Evolutionary conservation across 352 stramenopile genomes (phyloP), one percentile per base, ranked within the genome.

Genomic region (Pythium volutum): DNA sequence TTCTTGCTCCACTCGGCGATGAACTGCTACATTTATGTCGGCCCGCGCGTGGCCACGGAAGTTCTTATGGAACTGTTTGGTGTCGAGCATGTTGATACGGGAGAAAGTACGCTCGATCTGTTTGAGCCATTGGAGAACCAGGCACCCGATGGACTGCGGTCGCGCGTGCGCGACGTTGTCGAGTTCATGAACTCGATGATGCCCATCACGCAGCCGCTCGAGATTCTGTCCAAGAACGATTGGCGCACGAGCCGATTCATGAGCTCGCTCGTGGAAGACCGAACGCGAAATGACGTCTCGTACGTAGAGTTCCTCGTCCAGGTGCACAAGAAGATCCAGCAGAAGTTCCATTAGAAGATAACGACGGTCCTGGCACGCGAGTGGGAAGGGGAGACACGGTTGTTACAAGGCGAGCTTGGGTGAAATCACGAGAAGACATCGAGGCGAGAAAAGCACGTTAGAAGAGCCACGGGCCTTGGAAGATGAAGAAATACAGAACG

Each of bases 281-380:
- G 84, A 49, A 91, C 84, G 47, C 79, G 77, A 31, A 91, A 93
- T 67, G 85, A 93, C 61, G 78, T 92, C 34, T 94, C 84, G 52
- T 96, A 96, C 62, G 87, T 95, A 26, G 88, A 96, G 71, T 95
- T 95, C 69, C 69, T 96, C 38, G 87, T 92, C 43, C 80, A 93
- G 59, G 79, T 95, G 54, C 88, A 96, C 76, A 95, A 93, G 71
- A 91, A 95, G 75, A 95, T 96, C 74, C 87, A 96, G 75, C 86
- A 92, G 64, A 93, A 93, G 73, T 92, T 95, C 70, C 85, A 90
- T 66, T 89, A 89, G 75, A 48, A 20, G 20, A 47, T n/a, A 4
- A 51, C 18, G 45, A 51, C 45, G 20, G 9, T 34, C 23, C 45
- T 7, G 36, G 36, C n/a, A 43, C 36, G 42, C 20, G n/a, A 25